phyloP scores from a whole-genome alignment of 495 filamentous ascomycete genomes.

The Penicillium coffeae region DNA sequence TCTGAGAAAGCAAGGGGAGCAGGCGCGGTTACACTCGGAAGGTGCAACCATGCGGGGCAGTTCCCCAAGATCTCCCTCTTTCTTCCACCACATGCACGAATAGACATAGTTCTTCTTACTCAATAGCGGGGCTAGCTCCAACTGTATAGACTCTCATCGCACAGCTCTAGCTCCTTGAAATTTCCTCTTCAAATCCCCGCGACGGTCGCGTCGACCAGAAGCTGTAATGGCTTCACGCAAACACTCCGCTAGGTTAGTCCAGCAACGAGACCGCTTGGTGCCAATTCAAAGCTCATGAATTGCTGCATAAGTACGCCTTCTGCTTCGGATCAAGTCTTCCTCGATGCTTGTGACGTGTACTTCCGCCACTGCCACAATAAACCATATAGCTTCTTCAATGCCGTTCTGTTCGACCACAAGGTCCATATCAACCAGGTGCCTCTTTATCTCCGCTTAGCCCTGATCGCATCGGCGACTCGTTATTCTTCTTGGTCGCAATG shows the following conservation, averaged over 20 bases:
- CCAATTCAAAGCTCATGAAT: neutral
- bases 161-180: too few relatives aligned
- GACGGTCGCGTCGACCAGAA: neutral
- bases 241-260: neutral
- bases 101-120: too few relatives aligned
- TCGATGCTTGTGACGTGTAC: constrained; percentile 23
- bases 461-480: constrained; percentile 27
- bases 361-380: constrained; percentile 30
- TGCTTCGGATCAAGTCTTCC: constrained; percentile 17
- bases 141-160: too few relatives aligned
- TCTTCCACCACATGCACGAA: too few relatives aligned
- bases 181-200: too few relatives aligned
- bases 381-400: constrained; percentile 30
- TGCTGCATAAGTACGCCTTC: constrained; percentile 4
- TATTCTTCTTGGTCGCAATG: constrained; percentile 22
- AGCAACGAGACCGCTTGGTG: too few relatives aligned
- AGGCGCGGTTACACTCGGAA: too few relatives aligned
- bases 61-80: too few relatives aligned
- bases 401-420: constrained; percentile 17
- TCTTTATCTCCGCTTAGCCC: constrained; percentile 19
- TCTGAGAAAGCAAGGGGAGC: too few relatives aligned
- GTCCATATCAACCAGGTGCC: constrained; percentile 13
- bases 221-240: neutral
- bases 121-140: too few relatives aligned
- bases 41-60: too few relatives aligned